phyloP scores from a whole-genome alignment of 2,329 filamentous ascomycete genomes.

The Fusarium anthophilum region DNA sequence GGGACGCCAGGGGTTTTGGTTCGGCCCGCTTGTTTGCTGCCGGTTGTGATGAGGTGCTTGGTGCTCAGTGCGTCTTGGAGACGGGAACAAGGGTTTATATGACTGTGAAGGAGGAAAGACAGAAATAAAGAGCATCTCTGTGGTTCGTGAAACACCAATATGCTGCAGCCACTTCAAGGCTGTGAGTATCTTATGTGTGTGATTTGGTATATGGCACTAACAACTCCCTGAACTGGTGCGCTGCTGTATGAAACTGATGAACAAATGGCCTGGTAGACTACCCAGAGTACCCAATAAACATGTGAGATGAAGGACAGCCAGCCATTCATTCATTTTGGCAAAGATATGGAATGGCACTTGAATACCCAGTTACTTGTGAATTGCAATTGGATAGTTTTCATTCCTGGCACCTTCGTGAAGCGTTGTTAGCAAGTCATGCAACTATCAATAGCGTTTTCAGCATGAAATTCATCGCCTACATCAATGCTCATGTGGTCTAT shows the following conservation, averaged over 20 bases:
- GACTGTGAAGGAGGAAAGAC: background rate
- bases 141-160: background rate
- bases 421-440: constrained; percentile 1
- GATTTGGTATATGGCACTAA: background rate
- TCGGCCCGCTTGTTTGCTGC: constrained; percentile 14
- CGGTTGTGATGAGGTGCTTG: constrained; percentile 12
- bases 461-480: background rate
- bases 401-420: constrained; percentile 1
- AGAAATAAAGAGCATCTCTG: background rate
- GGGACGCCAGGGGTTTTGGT: constrained; percentile 21
- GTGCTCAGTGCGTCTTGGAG: constrained; percentile 20
- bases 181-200: background rate
- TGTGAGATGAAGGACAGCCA: background rate
- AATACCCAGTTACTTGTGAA: constrained; percentile 3
- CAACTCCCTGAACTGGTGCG: background rate
- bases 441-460: background rate
- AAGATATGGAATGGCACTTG: constrained; percentile 23
- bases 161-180: background rate
- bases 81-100: constrained; percentile 2
- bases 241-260: background rate
- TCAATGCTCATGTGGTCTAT: background rate
- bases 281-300: background rate
- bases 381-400: constrained; percentile 6
- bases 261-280: background rate
- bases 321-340: background rate